Base-by-base conservation (phyloP, 371 early-diverging fungal species). In the Mortierella sp. region DNA sequence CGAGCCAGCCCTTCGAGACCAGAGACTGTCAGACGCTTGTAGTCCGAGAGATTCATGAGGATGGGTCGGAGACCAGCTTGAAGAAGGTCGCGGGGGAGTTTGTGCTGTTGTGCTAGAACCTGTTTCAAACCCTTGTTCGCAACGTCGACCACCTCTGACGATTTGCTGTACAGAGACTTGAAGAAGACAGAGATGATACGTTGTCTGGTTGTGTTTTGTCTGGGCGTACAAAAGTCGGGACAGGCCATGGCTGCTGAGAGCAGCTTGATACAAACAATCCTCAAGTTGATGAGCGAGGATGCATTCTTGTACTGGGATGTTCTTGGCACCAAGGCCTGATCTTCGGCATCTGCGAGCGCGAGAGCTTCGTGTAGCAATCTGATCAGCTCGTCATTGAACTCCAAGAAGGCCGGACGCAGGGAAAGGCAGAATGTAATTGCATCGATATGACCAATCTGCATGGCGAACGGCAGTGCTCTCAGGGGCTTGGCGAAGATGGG, bases 391-490 rank as follows among this genome's bases (percentile, higher is more conserved):
- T 98, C 98, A 50, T 91, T 95, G 67, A 97, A 96, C 46, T 88
- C 88, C 46, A 98, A 79, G 70, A 98, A 89, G 3, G 96, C 90
- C 38, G 98, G 98, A 5, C 91, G 86, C n/a, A 98, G 81, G 0
- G 92, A 86, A 58, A 99, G 82, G 59, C 97, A 96, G 79, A 96
- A 98, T 0, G 97, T 97, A 61, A 98, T 94, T 19, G 98, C 98
- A 67, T 98, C 99, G 64, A 97, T 97, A 70, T 96, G 90, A 10
- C 98, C 99, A 27, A 99, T 98, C 80, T 98, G 98, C 92, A 96
- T 94, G 39, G 94, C 89, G 81, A 95, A 93, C 0, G 98, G 96
- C 21, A 98, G 83, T 0, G 98, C 96, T 9, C 99, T 93, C 60
- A 99, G 81, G 3, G 99, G 99, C 72, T 98, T 98, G 34, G 96